phyloP scores from a whole-genome alignment of 805 yeast species.

The Lipomyces starkeyi region DNA sequence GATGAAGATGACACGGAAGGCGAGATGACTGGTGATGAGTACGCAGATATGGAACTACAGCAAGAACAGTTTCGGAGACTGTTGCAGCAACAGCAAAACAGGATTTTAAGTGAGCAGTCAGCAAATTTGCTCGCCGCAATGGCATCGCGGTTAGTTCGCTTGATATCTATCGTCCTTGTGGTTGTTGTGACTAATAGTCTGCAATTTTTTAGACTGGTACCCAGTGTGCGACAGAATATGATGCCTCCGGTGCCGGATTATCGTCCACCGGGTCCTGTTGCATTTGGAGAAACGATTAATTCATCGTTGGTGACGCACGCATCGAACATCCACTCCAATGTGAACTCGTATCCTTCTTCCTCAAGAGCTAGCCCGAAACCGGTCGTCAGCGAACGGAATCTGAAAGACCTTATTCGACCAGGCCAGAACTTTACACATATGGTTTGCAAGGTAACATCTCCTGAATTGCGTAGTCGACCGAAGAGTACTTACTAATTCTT shows the following conservation, averaged over 20 bases:
- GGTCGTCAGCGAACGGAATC: slow-evolving; percentile 19
- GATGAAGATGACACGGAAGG: slow-evolving; percentile 1
- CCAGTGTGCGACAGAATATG: background rate
- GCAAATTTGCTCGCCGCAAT: slow-evolving; percentile 12
- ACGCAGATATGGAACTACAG: slow-evolving; percentile 17
- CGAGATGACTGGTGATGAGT: slow-evolving; percentile 11
- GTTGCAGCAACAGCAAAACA: slow-evolving; percentile 18
- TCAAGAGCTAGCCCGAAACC: slow-evolving; percentile 24
- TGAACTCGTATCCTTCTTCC: slow-evolving; percentile 2
- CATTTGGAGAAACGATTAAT: background rate
- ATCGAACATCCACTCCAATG: background rate
- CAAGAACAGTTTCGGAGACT: slow-evolving; percentile 15
- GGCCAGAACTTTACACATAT: slow-evolving; percentile 22
- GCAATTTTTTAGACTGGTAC: background rate
- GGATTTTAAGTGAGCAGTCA: slow-evolving; percentile 16
- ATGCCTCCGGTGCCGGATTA: slow-evolving; percentile 1
- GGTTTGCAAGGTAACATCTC: slow-evolving; percentile 23
- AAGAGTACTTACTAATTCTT: background rate
- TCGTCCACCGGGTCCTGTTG: background rate
- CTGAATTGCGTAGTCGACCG: background rate
- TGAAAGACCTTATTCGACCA: slow-evolving; percentile 26
- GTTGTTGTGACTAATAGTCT: background rate
- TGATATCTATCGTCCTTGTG: background rate
- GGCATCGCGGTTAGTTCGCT: slow-evolving; percentile 8
- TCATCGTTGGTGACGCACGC: background rate